Evolutionary conservation across 2,329 filamentous ascomycete genomes (phyloP).

Genomic region (Westerdykella aurantiaca): DNA sequence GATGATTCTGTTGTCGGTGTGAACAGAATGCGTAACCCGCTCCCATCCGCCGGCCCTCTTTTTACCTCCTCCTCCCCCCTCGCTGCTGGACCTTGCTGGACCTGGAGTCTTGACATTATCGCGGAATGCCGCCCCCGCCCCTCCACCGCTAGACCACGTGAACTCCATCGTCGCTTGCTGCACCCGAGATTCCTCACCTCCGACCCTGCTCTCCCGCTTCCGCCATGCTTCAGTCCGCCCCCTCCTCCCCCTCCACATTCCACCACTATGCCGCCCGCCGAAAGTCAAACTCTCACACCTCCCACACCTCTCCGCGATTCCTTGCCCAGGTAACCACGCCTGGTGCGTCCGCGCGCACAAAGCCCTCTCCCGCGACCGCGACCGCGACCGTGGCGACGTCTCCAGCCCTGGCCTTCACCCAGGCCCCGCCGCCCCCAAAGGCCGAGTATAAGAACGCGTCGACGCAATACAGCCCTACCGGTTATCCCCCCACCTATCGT

Average conservation of each 20-base stretch:
- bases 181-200: constrained; percentile 4
- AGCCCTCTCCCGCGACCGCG: constrained; percentile 10
- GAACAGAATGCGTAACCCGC: too few relatives aligned
- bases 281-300: constrained; percentile 19
- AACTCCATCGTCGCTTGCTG: too few relatives aligned
- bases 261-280: constrained; percentile 35
- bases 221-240: constrained; percentile 10
- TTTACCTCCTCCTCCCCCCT: too few relatives aligned
- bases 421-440: constrained; percentile 11
- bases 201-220: neutral
- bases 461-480: constrained; percentile 52
- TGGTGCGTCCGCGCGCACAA: constrained; percentile 22
- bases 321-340: constrained; percentile 22
- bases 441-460: constrained; percentile 44
- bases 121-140: too few relatives aligned
- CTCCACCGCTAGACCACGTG: too few relatives aligned
- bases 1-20: too few relatives aligned
- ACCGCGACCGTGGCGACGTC: too few relatives aligned
- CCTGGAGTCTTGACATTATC: too few relatives aligned
- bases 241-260: constrained; percentile 30
- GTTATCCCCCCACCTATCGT: constrained; percentile 41
- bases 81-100: too few relatives aligned
- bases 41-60: too few relatives aligned
- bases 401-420: too few relatives aligned
- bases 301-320: constrained; percentile 31